Percentiles rank a stretch among this genome's conserved stretches.
Conservation (phyloP, 352 stramenopile genomes). For the Globisporangium carolinianum region DNA sequence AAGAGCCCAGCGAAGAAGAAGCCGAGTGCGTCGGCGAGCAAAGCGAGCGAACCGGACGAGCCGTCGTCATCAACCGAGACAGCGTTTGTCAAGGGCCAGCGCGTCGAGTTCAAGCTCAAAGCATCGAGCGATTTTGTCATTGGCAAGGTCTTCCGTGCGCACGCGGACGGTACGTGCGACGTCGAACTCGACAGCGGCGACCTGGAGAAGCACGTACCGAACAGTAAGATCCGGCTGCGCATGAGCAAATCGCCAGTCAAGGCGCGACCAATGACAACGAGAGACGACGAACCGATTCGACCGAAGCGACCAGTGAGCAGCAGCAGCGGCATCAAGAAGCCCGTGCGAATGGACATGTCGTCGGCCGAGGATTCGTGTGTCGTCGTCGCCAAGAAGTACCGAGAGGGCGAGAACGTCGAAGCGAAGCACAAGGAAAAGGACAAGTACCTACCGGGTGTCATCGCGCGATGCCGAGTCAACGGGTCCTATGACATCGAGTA, state of each 20-base stretch:
- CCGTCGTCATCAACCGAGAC: conserved; percentile 31
- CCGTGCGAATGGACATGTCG: conserved; percentile 13
- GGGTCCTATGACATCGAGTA: conserved; percentile 76
- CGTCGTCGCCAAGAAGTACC: neutral
- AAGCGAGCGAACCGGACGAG: conserved; percentile 17
- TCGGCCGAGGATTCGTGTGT: conserved; percentile 30
- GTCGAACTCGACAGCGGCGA: conserved; percentile 62
- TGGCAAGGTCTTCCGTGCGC: conserved; percentile 34
- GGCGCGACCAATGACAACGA: conserved; percentile 23
- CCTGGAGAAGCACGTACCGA: conserved; percentile 33
- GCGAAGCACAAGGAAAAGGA: conserved; percentile 41
- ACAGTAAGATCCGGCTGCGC: conserved; percentile 24
- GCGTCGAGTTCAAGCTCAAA: conserved; percentile 51
- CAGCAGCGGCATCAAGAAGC: conserved; percentile 17
- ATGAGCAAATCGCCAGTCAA: conserved; percentile 22
- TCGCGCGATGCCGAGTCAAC: conserved; percentile 22
- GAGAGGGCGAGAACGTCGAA: conserved; percentile 20
- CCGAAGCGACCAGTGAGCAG: conserved; percentile 28
- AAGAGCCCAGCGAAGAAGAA: conserved; percentile 6
- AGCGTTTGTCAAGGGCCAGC: conserved; percentile 39
- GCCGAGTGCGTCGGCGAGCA: conserved; percentile 9
- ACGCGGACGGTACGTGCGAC: conserved; percentile 57
- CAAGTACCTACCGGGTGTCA: conserved; percentile 56
- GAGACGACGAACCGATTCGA: conserved; percentile 36
- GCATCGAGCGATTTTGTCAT: conserved; percentile 33